phyloP scores from a whole-genome alignment of 306 rosid genomes.

The Psophocarpus tetragonolobus region DNA sequence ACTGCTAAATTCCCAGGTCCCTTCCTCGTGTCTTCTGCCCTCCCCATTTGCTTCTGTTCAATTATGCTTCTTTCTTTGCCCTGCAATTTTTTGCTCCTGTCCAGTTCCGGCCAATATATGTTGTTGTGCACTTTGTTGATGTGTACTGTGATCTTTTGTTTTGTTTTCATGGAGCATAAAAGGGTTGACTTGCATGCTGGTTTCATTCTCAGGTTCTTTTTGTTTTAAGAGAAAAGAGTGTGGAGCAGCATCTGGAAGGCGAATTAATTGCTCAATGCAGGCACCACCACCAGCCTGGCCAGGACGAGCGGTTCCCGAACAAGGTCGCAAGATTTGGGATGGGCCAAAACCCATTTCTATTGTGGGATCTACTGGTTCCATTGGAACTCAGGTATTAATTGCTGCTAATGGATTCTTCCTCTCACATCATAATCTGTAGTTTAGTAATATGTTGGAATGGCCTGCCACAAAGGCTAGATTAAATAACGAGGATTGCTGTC shows the following conservation, averaged over 20 bases:
- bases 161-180: background rate
- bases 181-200: background rate
- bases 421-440: background rate
- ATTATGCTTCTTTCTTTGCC: background rate
- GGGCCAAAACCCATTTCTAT: constrained; percentile 94
- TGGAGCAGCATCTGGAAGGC: constrained; percentile 40
- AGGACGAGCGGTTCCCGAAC: constrained; percentile 74
- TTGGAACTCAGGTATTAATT: constrained; percentile 86
- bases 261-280: constrained; percentile 65
- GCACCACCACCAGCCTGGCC: constrained; percentile 94
- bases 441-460: background rate
- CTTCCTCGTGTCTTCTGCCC: background rate
- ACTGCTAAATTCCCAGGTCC: constrained; percentile 73
- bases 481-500: background rate
- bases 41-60: background rate
- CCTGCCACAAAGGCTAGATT: background rate
- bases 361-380: constrained; percentile 90
- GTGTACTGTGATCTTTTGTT: background rate
- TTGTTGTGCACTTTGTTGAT: background rate
- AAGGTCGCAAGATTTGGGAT: constrained; percentile 61
- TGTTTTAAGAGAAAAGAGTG: constrained; percentile 63
- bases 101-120: too few relatives aligned
- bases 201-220: constrained; percentile 51
- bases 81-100: background rate
- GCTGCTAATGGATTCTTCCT: background rate